Conservation (phyloP, 805 yeast species). For the Tetrapisispora iriomotensis region DNA sequence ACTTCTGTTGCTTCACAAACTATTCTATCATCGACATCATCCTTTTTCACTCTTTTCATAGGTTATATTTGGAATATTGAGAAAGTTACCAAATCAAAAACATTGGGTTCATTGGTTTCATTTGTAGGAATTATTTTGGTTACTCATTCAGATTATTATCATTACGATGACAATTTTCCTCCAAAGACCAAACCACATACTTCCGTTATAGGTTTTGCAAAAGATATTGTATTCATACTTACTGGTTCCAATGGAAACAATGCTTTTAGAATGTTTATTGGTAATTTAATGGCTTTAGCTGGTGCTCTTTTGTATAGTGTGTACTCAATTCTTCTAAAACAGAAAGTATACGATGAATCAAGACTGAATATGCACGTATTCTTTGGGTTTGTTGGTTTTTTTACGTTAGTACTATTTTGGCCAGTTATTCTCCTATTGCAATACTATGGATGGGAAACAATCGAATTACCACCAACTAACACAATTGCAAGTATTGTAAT, state of each 20-base stretch:
- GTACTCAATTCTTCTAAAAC: constrained; percentile 76
- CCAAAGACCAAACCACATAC: constrained; percentile 4
- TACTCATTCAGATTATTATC: constrained; percentile 50
- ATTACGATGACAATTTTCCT: constrained; percentile 4
- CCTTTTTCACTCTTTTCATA: constrained; percentile 80
- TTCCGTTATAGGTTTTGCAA: neutral
- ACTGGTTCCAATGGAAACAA: constrained; percentile 9
- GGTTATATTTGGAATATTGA: constrained; percentile 72
- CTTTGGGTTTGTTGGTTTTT: constrained; percentile 90
- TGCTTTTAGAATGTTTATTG: constrained; percentile 38
- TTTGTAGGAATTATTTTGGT: constrained; percentile 74
- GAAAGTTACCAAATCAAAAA: constrained; percentile 49
- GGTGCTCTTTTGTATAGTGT: constrained; percentile 90
- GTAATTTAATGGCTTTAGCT: constrained; percentile 68
- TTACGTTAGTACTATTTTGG: constrained; percentile 68
- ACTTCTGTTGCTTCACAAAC: constrained; percentile 94
- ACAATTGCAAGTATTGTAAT: constrained; percentile 45
- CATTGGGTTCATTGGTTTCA: constrained; percentile 60
- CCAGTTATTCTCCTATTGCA: constrained; percentile 67
- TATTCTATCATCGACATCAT: constrained; percentile 81
- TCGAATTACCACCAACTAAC: constrained; percentile 55
- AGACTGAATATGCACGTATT: constrained; percentile 76
- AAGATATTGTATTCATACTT: neutral
- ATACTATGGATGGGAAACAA: constrained; percentile 51
- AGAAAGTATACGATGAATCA: constrained; percentile 61